Evolutionary conservation across 2,329 filamentous ascomycete genomes (phyloP), one percentile per base, ranked within the genome.

Genomic region (Ophiocordyceps sinensis): DNA sequence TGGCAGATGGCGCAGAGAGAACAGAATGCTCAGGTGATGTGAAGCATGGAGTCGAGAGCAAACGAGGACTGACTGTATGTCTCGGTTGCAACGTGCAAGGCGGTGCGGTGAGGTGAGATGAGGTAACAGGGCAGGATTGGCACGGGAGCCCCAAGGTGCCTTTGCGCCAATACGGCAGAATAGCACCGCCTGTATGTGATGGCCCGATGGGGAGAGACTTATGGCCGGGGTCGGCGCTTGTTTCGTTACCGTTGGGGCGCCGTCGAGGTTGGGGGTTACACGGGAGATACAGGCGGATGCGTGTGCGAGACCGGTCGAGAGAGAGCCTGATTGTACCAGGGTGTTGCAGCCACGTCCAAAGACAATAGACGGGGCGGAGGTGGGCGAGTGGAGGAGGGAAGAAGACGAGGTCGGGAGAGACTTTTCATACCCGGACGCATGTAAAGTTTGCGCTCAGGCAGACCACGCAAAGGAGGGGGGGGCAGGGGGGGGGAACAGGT

Each of bases 81-180:
- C 53, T 57, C 50, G 51, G 53, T 49, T 45, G 50, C 49, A 43
- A 46, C 35, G 45, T 47, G 45, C 44, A 48, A 43, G 11, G 14
- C 31, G n/a, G 31, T 42, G 42, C 43, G 48, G 40, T 44, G 28
- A 42, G 37, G 28, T 34, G 26, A 28, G 47, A 39, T 42, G 28
- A 41, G 36, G 29, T 37, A 23, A 26, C 40, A 36, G 39, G 43
- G 38, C 36, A 46, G 37, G 26, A 35, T 43, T 41, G 37, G 43
- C 21, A 43, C 46, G 48, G 49, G 50, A 38, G 44, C 39, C 39
- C 19, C 39, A 44, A 37, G 36, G 41, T 45, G 48, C 49, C 53
- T 54, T 53, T 55, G 51, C 52, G 49, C 44, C 45, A 44, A 43
- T 39, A 48, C 46, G 45, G 47, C 49, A 52, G 45, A 41, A 43